Base-by-base conservation (phyloP, 345 rosid species). In the Eutrema heterophyllum region DNA sequence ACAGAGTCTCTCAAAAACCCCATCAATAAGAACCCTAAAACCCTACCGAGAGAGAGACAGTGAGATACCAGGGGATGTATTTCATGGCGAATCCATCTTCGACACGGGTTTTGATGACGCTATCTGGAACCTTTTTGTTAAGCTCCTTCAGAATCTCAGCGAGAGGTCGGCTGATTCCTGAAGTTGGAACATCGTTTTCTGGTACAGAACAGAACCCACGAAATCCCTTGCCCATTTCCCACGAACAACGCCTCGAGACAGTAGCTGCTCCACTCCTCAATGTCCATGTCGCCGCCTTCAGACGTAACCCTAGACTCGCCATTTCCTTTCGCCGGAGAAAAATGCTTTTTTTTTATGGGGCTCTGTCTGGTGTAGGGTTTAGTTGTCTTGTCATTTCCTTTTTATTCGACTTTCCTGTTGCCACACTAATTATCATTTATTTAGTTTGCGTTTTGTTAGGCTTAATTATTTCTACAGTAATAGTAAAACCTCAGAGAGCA, bases 51-150 rank as follows among this genome's bases (percentile, higher is more conserved):
- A 53, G 51, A 40, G 53, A 62, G 54, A 46, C 4, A 38, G 38
- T 68, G 57, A 39, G 2, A 11, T 70, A 87, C 97, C 97, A 91
- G 1, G 96, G 93, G n/a, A 91, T 79, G 81, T 91, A 91, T 83
- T 83, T 91, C 75, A 78, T 62, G 63, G 85, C 39, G 74, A 78
- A 83, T 49, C 87, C 93, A 79, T 89, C 91, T 68, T 89, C 88
- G 9, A 69, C 50, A 18, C 93, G 89, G 30, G 76, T 80, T 66
- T 72, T 71, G 64, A 89, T 35, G 52, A 89, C 85, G 33, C 87
- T 78, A 72, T 85, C 89, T 6, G 93, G 93, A 74, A 91, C 89
- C 67, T 82, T 87, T 81, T 87, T 89, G 86, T 89, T 87, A 63
- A 91, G 91, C 64, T 89, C 89, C 55, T 82, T 87, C 58, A 91